phyloP scores from a whole-genome alignment of 2,329 filamentous ascomycete genomes.

The Cucurbitaria berberidis region DNA sequence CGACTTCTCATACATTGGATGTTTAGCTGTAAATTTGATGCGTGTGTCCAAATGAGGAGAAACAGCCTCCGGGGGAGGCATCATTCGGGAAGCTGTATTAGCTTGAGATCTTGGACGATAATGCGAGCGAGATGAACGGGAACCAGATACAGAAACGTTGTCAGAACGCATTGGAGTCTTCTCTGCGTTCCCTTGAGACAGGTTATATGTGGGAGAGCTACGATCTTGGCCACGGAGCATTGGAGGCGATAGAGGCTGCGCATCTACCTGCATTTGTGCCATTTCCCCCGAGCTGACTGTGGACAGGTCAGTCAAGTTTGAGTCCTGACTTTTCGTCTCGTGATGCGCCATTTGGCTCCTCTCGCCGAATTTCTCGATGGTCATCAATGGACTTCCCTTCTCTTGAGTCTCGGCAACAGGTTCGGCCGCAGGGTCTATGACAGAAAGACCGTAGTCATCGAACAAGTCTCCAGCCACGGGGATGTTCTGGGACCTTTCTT shows the following conservation, averaged over 20 bases:
- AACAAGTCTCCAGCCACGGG: not conserved
- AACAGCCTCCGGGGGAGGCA: constrained; percentile 12
- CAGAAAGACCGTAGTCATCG: constrained; percentile 7
- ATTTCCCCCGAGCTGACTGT: constrained; percentile 19
- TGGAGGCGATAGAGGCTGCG: not conserved
- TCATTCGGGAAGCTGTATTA: constrained; percentile 42
- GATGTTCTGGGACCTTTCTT: constrained; percentile 1
- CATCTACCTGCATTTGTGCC: constrained; percentile 5
- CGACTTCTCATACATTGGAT: not conserved
- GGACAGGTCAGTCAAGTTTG: constrained; percentile 11
- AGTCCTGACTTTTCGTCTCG: not conserved
- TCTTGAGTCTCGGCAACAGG: constrained; percentile 17
- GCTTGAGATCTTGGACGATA: constrained; percentile 38
- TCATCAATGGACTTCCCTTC: not conserved
- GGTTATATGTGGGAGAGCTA: not conserved
- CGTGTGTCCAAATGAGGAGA: not conserved
- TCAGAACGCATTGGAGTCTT: not conserved
- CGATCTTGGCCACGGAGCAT: not conserved
- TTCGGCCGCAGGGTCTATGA: constrained; percentile 9
- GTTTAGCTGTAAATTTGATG: not conserved
- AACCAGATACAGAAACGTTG: not conserved
- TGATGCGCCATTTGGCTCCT: not conserved
- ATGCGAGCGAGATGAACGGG: constrained; percentile 12
- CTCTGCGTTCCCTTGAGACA: not conserved
- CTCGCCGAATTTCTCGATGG: not conserved